A percentile compares a stretch with the other conserved stretches of the same genome.
phyloP scores from a whole-genome alignment of 1,139 yeast genomes.

The Magnusiomyces tetraspermus region DNA sequence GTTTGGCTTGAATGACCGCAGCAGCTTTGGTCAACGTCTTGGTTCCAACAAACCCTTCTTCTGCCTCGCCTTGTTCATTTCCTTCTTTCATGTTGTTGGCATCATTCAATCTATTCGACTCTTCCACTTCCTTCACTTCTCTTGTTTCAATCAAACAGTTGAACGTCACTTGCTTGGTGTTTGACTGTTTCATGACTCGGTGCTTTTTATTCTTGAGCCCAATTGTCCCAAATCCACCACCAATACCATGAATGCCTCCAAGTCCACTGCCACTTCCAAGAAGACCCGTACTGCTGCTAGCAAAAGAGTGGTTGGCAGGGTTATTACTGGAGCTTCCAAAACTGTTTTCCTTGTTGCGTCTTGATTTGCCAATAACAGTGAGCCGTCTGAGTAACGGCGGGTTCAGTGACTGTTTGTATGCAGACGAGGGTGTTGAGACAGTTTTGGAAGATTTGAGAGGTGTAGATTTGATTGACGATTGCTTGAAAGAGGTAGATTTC shows the following conservation, averaged over 20 bases:
- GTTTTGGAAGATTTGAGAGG: neutral
- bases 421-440: neutral
- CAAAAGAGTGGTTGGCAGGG: neutral
- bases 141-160: no score
- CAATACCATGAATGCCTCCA: neutral
- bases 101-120: no score
- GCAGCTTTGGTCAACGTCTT: conserved; percentile 5
- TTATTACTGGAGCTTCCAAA: neutral
- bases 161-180: neutral
- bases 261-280: neutral
- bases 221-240: neutral
- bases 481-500: no score
- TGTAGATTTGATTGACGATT: neutral
- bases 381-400: neutral
- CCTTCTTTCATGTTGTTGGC: neutral
- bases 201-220: neutral
- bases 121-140: no score
- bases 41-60: neutral
- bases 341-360: neutral
- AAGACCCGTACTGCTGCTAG: neutral
- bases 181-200: neutral
- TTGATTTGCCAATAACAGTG: neutral
- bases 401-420: neutral
- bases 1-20: conserved; percentile 10
- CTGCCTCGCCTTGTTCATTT: neutral